Base-by-base conservation (phyloP, 768 basidiomycete species). In the Lactifluus volemus region DNA sequence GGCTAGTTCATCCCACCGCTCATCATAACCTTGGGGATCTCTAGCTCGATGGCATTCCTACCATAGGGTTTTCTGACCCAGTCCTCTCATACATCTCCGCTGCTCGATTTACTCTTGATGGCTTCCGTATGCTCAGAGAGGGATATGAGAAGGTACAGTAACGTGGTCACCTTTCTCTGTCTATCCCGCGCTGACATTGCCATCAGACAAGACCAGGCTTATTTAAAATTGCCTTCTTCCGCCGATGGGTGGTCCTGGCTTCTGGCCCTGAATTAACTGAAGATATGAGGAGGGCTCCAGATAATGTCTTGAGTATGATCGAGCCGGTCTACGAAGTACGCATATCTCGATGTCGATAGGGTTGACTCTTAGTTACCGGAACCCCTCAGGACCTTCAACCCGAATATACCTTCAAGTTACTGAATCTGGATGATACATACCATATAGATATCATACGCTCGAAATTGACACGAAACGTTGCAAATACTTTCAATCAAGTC, bases 201-300 rank as follows among this genome's bases (percentile, higher is more conserved):
- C 11, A 19, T 29, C 39, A 70, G 67, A 58, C 67, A 60, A 64
- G 66, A 19, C 49, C 48, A 4, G 55, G 65, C 12, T 41, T 67
- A 5, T 83, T 80, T 70, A 78, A 77, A 67, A 70, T 82, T 5
- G 69, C 80, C 0, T 70, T 71, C 47, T 67, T 78, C 45, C 71
- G 77, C 42, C 70, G 73, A 52, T 83, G 82, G 81, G 60, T 76
- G 14, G 72, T 81, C 21, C 67, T 84, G 7, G 68, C 78, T 25
- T 73, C 73, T 19, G 77, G 79, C 1, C 68, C 72, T 0, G 61
- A 76, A 29, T 70, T 77, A 49, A 69, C 82, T 12, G 78, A 83
- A 6, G 83, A 84, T 45, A 66, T 85, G 17, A 75, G 80, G 25
- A 76, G 70, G 59, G 76, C 77, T 17, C 72, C 76, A 5, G 79